Evolutionary conservation across 192 early-diverging fungal species (phyloP).

Genomic region (Nowakowskiella sp.): DNA sequence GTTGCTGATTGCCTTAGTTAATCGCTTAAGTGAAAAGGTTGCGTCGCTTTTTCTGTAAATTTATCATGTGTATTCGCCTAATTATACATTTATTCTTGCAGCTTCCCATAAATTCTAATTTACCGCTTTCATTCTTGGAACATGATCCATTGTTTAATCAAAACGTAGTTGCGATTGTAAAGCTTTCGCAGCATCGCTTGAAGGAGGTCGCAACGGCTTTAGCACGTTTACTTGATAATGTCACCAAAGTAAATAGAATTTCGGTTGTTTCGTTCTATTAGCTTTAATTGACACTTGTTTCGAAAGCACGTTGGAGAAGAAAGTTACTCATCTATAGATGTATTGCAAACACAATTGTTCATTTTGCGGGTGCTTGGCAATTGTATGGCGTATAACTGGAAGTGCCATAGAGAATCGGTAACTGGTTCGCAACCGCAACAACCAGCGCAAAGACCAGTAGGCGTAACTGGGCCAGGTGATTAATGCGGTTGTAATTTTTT

Average conservation of each 20-base stretch:
- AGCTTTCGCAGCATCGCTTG: conserved; percentile 69
- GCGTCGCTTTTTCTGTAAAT: not conserved
- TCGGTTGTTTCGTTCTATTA: conserved; percentile 1
- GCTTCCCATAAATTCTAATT: conserved; percentile 69
- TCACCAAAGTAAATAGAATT: conserved; percentile 27
- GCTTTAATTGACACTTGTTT: conserved; percentile 8
- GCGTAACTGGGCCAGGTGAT: no score
- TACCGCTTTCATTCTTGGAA: conserved; percentile 55
- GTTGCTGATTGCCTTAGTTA: not conserved
- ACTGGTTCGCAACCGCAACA: no score
- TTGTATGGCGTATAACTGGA: conserved; percentile 83
- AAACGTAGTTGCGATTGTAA: conserved; percentile 65
- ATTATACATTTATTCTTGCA: conserved; percentile 18
- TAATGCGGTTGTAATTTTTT: no score
- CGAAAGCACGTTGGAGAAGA: conserved; percentile 23
- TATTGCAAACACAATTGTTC: conserved; percentile 81
- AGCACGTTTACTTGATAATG: conserved; percentile 60
- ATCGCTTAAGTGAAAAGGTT: not conserved
- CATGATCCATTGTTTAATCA: conserved; percentile 71
- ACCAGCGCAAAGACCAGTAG: no score
- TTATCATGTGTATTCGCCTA: not conserved
- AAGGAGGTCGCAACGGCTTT: conserved; percentile 60
- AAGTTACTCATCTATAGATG: conserved; percentile 48
- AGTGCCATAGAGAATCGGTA: conserved; percentile 57
- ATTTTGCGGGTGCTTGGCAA: conserved; percentile 71